These are phyloP conservation scores for Nakazawaea sp. DNA, from an alignment of 805 yeast genomes.

Conservation along the genomic window DNA sequence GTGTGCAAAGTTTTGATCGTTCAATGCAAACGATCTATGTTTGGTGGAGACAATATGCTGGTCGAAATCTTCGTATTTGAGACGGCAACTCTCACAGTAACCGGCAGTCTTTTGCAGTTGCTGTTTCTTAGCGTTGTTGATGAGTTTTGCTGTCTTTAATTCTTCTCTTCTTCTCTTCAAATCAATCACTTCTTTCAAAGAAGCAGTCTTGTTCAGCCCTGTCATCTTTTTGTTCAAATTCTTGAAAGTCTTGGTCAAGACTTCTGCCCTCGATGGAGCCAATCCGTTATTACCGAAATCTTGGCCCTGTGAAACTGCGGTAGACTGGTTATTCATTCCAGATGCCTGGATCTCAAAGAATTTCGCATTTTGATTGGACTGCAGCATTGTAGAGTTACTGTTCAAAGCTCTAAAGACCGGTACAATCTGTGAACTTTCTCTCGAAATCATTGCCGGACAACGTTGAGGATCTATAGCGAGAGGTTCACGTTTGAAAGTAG, in stretches of 20 bases:
- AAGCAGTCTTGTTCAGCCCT: conserved; percentile 4
- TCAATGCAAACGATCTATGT: conserved; percentile 74
- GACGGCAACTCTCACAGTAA: conserved; percentile 90
- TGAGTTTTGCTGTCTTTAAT: conserved; percentile 8
- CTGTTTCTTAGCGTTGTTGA: conserved; percentile 7
- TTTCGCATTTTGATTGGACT: conserved; percentile 12
- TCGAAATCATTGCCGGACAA: neutral
- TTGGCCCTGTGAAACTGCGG: conserved; percentile 19
- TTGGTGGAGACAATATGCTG: conserved; percentile 64
- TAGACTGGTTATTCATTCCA: conserved; percentile 38
- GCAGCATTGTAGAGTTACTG: neutral
- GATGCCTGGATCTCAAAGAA: conserved; percentile 57
- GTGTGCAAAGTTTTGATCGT: conserved; percentile 62
- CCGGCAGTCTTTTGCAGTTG: conserved; percentile 43
- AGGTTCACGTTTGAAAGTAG: too few relatives aligned
- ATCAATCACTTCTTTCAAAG: conserved; percentile 31
- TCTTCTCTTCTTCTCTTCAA: conserved; percentile 32
- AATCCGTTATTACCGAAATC: conserved; percentile 41
- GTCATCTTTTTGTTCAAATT: conserved; percentile 37
- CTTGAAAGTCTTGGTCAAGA: conserved; percentile 44
- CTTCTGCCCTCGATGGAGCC: conserved; percentile 53
- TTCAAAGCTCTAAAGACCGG: neutral
- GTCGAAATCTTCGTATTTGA: conserved; percentile 71
- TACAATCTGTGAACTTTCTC: neutral
- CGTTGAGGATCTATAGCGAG: neutral